Evolutionary conservation across 345 rosid species (phyloP), one percentile per base, ranked within the genome.

Genomic region (Aegle marmelos): DNA sequence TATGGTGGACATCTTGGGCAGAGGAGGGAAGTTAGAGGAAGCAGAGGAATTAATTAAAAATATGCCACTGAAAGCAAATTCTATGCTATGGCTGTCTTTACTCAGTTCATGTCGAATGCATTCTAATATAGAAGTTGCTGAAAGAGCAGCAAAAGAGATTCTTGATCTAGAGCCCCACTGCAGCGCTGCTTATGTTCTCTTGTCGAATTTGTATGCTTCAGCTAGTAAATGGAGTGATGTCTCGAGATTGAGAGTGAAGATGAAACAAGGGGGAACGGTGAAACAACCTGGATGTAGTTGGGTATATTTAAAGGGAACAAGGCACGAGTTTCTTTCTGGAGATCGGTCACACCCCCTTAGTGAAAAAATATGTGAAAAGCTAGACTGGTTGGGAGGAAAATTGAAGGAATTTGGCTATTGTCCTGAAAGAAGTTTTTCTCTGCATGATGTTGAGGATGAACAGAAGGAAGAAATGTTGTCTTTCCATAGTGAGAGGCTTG

Each of bases 371-470:
- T 81, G 83, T 78, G 74, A 79, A 73, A 91, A 91, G 83, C 72
- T 91, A 67, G 85, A 87, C 11, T 87, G 94, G 92, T 81, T 92
- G 81, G 87, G 87, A 76, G 85, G 79, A 63, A 88, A 89, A 80
- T 28, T 92, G 76, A 89, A 87, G 77, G 93, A 87, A 41, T 33
- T 87, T 59, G 95, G 95, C 10, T 86, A 89, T 82, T 79, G 80
- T 76, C 92, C 94, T 30, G 91, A 94, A 41, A 78, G 79, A 72
- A 82, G 79, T 61, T 91, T 84, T 74, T 82, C 88, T 66, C 76
- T 93, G 13, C 94, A 93, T 65, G 97, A 91, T 73, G 90, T 90
- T 41, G 91, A 89, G 79, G 91, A 87, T 36, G 94, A 91, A 79
- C 89, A 91, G 67, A 91, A 90, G 83, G 91, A 86, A 79, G 93